phyloP scores from a whole-genome alignment of 2,329 filamentous ascomycete genomes.

The Bipolaris bicolor region DNA sequence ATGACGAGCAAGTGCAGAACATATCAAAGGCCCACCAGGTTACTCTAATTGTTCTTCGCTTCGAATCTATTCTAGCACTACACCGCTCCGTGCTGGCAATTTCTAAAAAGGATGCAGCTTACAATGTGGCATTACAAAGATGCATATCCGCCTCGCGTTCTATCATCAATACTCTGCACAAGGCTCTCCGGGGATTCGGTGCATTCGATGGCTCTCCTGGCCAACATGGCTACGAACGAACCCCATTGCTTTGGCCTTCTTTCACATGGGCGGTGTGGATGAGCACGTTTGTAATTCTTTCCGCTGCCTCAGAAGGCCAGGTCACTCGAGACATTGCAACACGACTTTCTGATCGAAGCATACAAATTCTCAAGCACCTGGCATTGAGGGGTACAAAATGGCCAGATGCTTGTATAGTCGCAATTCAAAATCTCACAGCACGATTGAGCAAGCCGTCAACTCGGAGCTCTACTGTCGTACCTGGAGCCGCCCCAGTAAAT shows the following conservation, averaged over 20 bases:
- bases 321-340: conserved; percentile 26
- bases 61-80: conserved; percentile 31
- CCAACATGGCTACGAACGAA: conserved; percentile 28
- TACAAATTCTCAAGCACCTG: conserved; percentile 29
- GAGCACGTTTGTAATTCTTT: conserved; percentile 33
- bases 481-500: background rate
- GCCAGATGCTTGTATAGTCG: conserved; percentile 34
- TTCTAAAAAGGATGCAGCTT: conserved; percentile 27
- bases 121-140: conserved; percentile 31
- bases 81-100: conserved; percentile 32
- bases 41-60: conserved; percentile 31
- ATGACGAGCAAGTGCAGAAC: conserved; percentile 14
- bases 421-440: conserved; percentile 26
- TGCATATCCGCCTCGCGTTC: conserved; percentile 34
- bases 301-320: conserved; percentile 29
- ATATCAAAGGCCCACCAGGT: conserved; percentile 32
- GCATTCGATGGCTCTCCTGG: conserved; percentile 33
- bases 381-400: conserved; percentile 33
- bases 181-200: conserved; percentile 29
- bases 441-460: conserved; percentile 21
- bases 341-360: conserved; percentile 24
- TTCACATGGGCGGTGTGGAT: conserved; percentile 39
- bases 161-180: conserved; percentile 34
- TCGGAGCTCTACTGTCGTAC: conserved; percentile 11
- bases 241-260: conserved; percentile 33